Evolutionary conservation across 169 alveolate species (phyloP), one percentile per base, ranked within the genome.

Genomic region (Eimeria acervulina): DNA sequence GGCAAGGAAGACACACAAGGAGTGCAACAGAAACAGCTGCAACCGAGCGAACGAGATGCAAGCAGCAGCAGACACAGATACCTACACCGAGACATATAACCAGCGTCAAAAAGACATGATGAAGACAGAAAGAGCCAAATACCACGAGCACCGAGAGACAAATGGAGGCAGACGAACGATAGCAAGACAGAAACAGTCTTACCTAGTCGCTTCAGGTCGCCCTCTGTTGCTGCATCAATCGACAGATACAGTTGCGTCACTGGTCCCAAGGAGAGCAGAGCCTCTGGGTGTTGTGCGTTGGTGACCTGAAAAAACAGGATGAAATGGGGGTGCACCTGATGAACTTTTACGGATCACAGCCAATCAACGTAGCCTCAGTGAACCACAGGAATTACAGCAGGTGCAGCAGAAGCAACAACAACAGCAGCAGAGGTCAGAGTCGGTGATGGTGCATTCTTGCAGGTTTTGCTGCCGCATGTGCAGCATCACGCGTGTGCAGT

Each of bases 251-350:
- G 95, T 95, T 97, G 97, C 72, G 99, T 98, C 33, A 98, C 99
- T 85, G 98, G 98, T 26, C 87, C 61, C 72, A 98, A 97, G 44
- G 95, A 83, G 26, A 95, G 90, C 92, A 98, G 96, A 59, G 96
- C 98, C 89, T 97, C 97, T 17, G 99, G 99, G 96, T 98, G 98
- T 97, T 98, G 99, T 21, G 98, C 99, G 78, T 98, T 98, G 36
- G 99, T 98, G 10, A 98, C 97, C 90, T 80, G 95, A 21, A 72
- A 47, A 38, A 61, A 90, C 13, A 95, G 51, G 10, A 15, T 19
- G 0, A 21, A 51, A 15, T 31, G 31, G 26, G 21, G 6, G 21
- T 1, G n/a, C 51, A 26, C 61, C 40, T 76, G 13, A 28, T 23
- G 15, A 6, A 76, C 31, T 76, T 33, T 23, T 74, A 12, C 19